Evolutionary conservation across 1,284 basidiomycete species (phyloP), one percentile per base, ranked within the genome.

Genomic region (Cutaneotrichosporon cutaneum): DNA sequence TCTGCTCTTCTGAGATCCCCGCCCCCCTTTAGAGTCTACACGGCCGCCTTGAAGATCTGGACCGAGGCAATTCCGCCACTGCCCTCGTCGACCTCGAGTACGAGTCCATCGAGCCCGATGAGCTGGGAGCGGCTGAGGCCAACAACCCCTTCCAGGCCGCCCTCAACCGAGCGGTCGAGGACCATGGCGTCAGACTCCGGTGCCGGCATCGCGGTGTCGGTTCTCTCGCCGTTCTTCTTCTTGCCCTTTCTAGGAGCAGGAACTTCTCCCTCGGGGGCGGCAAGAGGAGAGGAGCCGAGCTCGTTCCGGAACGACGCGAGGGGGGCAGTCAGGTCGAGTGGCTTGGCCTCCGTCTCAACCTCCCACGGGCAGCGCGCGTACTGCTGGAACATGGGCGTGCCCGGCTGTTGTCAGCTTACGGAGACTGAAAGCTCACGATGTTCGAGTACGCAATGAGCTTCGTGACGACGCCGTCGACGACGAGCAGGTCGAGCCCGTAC

Each of bases 301-400:
- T 55, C 54, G 0, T 62, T n/a, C 22, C 64, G 60, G 63, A 76
- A 73, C 7, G 69, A 24, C 0, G 64, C 58, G 10, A 70, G 50
- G 5, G 71, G 59, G 4, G 70, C 70, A 7, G 71, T 66, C 18
- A 64, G 61, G 36, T 70, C 61, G 6, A 75, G 67, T 9, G 58
- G 36, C 13, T 61, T 61, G 0, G 70, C 55, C 9, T 63, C 39
- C 10, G 67, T 66, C 11, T 63, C 55, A 33, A 94, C 84, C 69
- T 88, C 85, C 92, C 92, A 94, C 39, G 88, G 89, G 77, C 92
- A 94, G 21, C 91, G 87, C 70, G 92, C 90, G 72, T 93, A 92
- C 22, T 88, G 84, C 73, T 94, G 92, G 72, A 94, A 94, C 44
- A 91, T 78, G 0, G 91, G 88, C 1, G 91, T 88, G 3, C 92